Base-by-base conservation (phyloP, 768 basidiomycete genomes). In the Kwoniella mangroviensis region DNA sequence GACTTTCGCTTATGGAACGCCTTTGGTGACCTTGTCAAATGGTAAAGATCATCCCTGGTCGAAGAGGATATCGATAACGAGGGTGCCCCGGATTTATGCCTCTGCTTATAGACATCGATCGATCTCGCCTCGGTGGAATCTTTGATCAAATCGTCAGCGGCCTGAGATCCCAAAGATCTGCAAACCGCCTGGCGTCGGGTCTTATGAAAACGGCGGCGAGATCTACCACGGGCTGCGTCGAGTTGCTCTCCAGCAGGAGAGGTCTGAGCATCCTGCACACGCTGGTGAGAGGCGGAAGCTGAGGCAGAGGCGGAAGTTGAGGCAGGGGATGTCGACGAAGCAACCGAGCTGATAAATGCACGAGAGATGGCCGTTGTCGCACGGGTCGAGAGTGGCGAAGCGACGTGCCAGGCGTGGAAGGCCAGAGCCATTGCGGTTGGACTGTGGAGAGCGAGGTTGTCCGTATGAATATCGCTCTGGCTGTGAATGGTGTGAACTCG, bases 91-190 rank as follows among this genome's bases (percentile, higher is more conserved):
- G 61, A 63, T 24, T 60, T 49, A 9, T 43, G 59, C 34, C 68
- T 10, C 34, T 42, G 45, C 7, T 61, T n/a, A 28, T 41, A 69
- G 12, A 22, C 62, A 17, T 64, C 43, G 6, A 51, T n/a, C 21
- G 61, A 63, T 51, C 62, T 63, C 4, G 68, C 61, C 61, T 57
- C 51, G 9, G 68, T 43, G 17, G 63, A 24, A 53, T 69, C 63
- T 21, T 21, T 19, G 2, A 63, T 40, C 1, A 43, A 21, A 43
- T 68, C 67, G 13, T 40, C 19, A n/a, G 58, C 66, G 4, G 57
- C 66, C 3, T 59, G 66, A 15, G 26, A 51, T 40, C 58, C 45
- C 9, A 67, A 52, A 17, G 66, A 67, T 60, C 26, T 2, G 13
- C 53, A n/a, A 19, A 13, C 21, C n/a, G 24, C 53, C 21, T 54